Evolutionary conservation across 163 green algal species (phyloP).

Genomic region (Scenedesmus sp.): DNA sequence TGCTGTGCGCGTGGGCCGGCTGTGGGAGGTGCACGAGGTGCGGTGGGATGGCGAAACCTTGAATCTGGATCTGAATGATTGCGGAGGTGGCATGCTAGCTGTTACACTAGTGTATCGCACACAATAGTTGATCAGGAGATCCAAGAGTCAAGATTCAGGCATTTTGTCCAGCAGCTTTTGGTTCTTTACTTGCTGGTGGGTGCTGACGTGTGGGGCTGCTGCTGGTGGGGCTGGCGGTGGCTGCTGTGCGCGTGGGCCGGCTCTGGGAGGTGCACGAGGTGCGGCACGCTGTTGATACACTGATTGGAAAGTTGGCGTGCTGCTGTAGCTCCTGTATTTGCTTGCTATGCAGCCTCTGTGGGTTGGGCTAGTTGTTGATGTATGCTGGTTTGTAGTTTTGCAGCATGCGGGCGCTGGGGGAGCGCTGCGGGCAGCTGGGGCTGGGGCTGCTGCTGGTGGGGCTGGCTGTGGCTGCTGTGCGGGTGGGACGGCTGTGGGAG

Average conservation of each 20-base stretch:
- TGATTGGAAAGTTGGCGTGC: no score
- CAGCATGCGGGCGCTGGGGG: background rate
- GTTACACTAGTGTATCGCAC: no score
- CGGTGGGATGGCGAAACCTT: background rate
- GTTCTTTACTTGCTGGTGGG: no score
- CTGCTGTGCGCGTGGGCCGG: slow-evolving; percentile 19
- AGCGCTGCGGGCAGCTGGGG: background rate
- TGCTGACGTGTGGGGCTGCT: background rate
- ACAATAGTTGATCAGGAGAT: no score
- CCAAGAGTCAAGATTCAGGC: no score
- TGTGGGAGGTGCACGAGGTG: slow-evolving; percentile 41
- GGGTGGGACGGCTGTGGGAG: slow-evolving; percentile 15
- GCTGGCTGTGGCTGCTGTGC: background rate
- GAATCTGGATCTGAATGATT: no score
- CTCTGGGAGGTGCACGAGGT: slow-evolving; percentile 43
- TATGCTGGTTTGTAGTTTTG: background rate
- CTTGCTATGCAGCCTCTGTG: no score
- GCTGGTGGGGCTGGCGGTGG: background rate
- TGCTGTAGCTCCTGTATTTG: background rate
- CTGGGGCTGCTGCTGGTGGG: slow-evolving; percentile 12
- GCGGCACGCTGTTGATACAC: background rate
- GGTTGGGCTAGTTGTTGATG: no score
- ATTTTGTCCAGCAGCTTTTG: no score
- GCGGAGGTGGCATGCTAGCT: no score
- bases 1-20: slow-evolving; percentile 19